A percentile compares a stretch with the other conserved stretches of the same genome.
Evolutionary conservation across 2,329 filamentous ascomycete genomes (phyloP).

Genomic region (Diaporthe longicolla): DNA sequence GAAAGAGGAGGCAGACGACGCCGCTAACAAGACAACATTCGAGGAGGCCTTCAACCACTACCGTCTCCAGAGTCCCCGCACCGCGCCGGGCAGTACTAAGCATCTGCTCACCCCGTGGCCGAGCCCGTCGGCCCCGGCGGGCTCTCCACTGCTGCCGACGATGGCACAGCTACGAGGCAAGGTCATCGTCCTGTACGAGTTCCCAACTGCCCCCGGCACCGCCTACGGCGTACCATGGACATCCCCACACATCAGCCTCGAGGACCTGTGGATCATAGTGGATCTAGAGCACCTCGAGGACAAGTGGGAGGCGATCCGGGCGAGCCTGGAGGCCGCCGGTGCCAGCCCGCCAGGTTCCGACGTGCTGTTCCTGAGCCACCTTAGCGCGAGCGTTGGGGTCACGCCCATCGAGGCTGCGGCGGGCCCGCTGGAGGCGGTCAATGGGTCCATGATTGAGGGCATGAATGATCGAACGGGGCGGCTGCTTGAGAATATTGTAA

Average conservation of each 20-base stretch:
- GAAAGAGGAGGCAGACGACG: slow-evolving; percentile 38
- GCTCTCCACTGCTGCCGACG: slow-evolving; percentile 54
- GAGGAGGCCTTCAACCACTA: slow-evolving; percentile 61
- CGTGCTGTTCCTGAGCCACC: slow-evolving; percentile 60
- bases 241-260: slow-evolving; percentile 59
- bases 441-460: slow-evolving; percentile 56
- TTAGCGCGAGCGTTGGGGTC: slow-evolving; percentile 64
- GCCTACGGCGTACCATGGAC: slow-evolving; percentile 62
- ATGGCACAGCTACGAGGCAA: slow-evolving; percentile 62
- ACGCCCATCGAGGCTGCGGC: slow-evolving; percentile 65
- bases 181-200: slow-evolving; percentile 64
- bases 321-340: slow-evolving; percentile 57
- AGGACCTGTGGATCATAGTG: slow-evolving; percentile 63
- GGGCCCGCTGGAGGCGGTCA: slow-evolving; percentile 53
- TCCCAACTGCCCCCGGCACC: slow-evolving; percentile 49
- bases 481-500: slow-evolving; percentile 53
- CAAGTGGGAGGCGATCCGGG: slow-evolving; percentile 62
- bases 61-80: slow-evolving; percentile 52
- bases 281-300: slow-evolving; percentile 59
- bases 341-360: slow-evolving; percentile 49
- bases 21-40: slow-evolving; percentile 57
- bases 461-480: slow-evolving; percentile 65
- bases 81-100: slow-evolving; percentile 51
- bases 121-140: background rate
- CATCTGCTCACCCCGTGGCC: slow-evolving; percentile 51